Percentiles rank a stretch among this genome's conserved stretches.
Conservation (phyloP, 805 yeast genomes). For the Cyberlindnera subsufficiens region DNA sequence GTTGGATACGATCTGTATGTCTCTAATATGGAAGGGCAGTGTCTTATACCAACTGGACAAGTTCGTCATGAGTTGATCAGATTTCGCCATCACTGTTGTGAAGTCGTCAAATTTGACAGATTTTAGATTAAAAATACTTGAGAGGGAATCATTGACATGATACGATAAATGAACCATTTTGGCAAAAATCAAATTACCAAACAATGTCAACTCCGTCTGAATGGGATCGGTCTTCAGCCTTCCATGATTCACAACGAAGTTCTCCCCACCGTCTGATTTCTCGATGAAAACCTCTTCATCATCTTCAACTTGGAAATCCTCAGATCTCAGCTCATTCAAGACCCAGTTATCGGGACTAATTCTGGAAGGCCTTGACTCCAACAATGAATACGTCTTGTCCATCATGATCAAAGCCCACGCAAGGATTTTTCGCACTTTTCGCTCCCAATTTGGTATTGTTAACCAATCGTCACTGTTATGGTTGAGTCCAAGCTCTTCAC, state of each 20-base stretch:
- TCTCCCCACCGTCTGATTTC: conserved; percentile 11
- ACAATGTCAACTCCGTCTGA: conserved; percentile 5
- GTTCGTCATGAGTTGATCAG: conserved; percentile 9
- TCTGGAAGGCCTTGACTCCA: conserved; percentile 23
- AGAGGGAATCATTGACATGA: conserved; percentile 19
- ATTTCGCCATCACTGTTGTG: conserved; percentile 13
- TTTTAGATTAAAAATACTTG: conserved; percentile 19
- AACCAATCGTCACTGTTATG: conserved; percentile 20
- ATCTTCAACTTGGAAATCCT: conserved; percentile 18
- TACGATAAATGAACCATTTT: conserved; percentile 22
- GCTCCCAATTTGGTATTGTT: conserved; percentile 25
- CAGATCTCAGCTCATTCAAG: conserved; percentile 12
- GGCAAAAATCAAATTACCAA: conserved; percentile 21
- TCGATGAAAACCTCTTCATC: conserved; percentile 17
- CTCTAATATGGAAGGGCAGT: conserved; percentile 15
- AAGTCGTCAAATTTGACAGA: conserved; percentile 21
- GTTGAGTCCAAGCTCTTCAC: conserved; percentile 25
- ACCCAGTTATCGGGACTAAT: conserved; percentile 23
- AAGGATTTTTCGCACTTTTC: conserved; percentile 20
- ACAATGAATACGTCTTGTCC: conserved; percentile 23
- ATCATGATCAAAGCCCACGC: conserved; percentile 22
- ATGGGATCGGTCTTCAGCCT: not conserved
- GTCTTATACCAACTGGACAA: conserved; percentile 20
- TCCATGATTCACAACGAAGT: conserved; percentile 12
- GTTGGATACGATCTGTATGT: conserved; percentile 6